These are phyloP conservation scores for Fraxinus xanthoxyloides DNA, from an alignment of 305 asterid species.

Conservation along the genomic window DNA sequence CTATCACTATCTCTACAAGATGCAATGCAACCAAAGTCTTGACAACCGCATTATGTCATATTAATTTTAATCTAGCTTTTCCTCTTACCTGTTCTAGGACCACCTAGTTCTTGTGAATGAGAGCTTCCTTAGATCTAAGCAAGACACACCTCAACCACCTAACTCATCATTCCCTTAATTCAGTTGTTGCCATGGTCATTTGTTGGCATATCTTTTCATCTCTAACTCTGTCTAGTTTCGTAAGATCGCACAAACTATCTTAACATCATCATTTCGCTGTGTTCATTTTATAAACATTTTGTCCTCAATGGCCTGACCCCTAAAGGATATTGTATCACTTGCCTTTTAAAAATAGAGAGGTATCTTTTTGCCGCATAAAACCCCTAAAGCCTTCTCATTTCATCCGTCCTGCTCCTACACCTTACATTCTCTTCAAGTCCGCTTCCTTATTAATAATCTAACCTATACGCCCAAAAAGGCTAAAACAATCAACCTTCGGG, in stretches of 20 bases:
- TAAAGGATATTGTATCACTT: neutral
- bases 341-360: neutral
- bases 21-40: neutral
- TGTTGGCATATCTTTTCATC: neutral
- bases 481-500: neutral
- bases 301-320: neutral
- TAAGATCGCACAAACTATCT: neutral
- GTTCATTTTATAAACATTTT: neutral
- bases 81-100: neutral
- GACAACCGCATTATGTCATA: neutral
- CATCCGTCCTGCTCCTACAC: neutral
- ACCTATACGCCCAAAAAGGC: neutral
- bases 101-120: neutral
- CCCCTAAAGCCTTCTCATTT: neutral
- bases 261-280: neutral
- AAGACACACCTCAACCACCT: neutral
- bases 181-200: neutral
- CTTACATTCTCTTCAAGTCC: neutral
- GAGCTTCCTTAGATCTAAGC: neutral
- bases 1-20: neutral
- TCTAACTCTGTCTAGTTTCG: neutral
- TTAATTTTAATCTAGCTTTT: neutral
- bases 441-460: neutral
- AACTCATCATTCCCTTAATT: neutral
- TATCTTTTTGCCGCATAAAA: neutral